Evolutionary conservation across 1,139 yeast genomes (phyloP).

Genomic region (Blastobotrys arbuscula): DNA sequence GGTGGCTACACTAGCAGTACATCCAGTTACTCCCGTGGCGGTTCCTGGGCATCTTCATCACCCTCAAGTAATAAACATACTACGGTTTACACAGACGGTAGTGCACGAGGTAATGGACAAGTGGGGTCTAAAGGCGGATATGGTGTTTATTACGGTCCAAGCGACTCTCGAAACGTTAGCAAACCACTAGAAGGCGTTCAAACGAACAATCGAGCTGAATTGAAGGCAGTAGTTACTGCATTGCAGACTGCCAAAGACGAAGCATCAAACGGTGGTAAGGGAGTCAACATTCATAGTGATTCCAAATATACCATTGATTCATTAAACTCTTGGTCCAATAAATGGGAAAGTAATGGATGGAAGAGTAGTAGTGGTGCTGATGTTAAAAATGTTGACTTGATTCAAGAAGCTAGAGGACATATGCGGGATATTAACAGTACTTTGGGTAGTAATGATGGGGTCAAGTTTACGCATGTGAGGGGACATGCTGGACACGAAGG

Average conservation of each 20-base stretch:
- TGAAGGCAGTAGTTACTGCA: constrained; percentile 59
- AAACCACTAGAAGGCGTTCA: constrained; percentile 43
- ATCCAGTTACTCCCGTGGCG: not conserved
- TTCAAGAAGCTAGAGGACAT: constrained; percentile 24
- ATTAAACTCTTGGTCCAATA: constrained; percentile 45
- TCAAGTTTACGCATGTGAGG: constrained; percentile 52
- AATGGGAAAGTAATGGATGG: constrained; percentile 56
- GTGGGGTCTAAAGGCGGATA: constrained; percentile 51
- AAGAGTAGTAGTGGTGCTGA: constrained; percentile 14
- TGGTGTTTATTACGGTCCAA: constrained; percentile 64
- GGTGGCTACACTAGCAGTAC: not conserved
- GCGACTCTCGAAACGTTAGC: constrained; percentile 50
- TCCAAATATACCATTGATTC: constrained; percentile 51
- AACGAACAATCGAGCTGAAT: constrained; percentile 81
- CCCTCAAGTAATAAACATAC: not conserved
- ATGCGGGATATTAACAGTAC: constrained; percentile 29
- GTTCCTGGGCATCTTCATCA: not conserved
- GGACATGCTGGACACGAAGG: constrained; percentile 72
- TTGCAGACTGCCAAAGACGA: constrained; percentile 27
- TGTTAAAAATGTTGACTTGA: constrained; percentile 10
- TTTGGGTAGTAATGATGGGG: constrained; percentile 21
- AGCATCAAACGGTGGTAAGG: constrained; percentile 15
- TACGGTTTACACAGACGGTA: constrained; percentile 67
- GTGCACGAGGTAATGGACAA: constrained; percentile 52
- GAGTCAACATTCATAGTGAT: constrained; percentile 42